Percentiles rank a stretch among this genome's conserved stretches.
Evolutionary conservation across 2,329 filamentous ascomycete genomes (phyloP).

Genomic region (Lecanosticta acicola): DNA sequence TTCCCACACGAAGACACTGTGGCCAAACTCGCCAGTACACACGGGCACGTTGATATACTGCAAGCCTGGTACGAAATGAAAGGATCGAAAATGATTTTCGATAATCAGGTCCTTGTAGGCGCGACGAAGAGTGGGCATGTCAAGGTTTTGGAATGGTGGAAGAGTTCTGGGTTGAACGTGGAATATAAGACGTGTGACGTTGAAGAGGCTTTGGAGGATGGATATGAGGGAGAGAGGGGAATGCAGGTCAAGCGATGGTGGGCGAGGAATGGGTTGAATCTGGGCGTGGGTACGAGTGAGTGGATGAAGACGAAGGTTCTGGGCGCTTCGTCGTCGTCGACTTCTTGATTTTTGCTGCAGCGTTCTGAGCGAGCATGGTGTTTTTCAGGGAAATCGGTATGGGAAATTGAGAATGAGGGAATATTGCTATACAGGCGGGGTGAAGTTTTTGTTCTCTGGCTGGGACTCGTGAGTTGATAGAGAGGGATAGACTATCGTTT

Average conservation of each 20-base stretch:
- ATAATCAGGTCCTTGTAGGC: conserved; percentile 75
- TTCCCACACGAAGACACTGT: conserved; percentile 76
- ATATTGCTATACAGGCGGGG: too few relatives aligned
- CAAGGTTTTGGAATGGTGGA: conserved; percentile 89
- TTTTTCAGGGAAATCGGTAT: too few relatives aligned
- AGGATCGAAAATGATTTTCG: conserved; percentile 72
- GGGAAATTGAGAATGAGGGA: too few relatives aligned
- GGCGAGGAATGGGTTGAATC: conserved; percentile 74
- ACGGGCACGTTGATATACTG: conserved; percentile 77
- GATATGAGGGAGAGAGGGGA: conserved; percentile 62
- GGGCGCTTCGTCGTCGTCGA: conserved; percentile 14
- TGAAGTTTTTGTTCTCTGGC: too few relatives aligned
- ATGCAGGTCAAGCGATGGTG: conserved; percentile 77
- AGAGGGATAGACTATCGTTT: too few relatives aligned
- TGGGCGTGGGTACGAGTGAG: conserved; percentile 76
- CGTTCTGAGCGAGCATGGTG: conserved; percentile 15
- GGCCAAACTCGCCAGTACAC: conserved; percentile 74
- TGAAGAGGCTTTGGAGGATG: conserved; percentile 88
- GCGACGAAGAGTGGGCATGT: conserved; percentile 84
- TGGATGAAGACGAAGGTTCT: conserved; percentile 81
- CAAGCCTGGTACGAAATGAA: conserved; percentile 74
- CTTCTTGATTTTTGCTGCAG: not conserved
- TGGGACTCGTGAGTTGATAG: too few relatives aligned
- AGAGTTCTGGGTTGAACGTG: conserved; percentile 66
- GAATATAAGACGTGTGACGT: conserved; percentile 95